Evolutionary conservation across 352 stramenopile species (phyloP).

Genomic region (Globisporangium barbulae): DNA sequence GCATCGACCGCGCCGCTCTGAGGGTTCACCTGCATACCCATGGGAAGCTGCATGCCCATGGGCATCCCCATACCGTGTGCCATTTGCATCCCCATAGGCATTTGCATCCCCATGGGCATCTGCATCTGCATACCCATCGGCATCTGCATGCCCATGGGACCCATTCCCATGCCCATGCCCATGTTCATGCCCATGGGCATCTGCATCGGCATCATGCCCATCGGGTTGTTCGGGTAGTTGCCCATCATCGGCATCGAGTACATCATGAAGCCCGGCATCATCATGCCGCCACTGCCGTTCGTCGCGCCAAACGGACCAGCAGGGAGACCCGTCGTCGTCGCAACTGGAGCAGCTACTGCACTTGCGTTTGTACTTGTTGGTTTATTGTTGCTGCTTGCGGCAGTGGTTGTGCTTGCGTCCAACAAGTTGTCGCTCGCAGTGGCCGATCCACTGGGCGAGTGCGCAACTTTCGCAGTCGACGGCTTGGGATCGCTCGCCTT

Average conservation of each 20-base stretch:
- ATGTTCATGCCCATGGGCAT: slow-evolving; percentile 30
- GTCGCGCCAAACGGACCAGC: slow-evolving; percentile 15
- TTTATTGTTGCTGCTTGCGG: slow-evolving; percentile 9
- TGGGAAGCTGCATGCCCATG: slow-evolving; percentile 37
- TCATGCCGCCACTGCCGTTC: slow-evolving; percentile 39
- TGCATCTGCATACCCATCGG: slow-evolving; percentile 35
- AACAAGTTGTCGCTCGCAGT: slow-evolving; percentile 16
- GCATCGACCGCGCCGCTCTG: slow-evolving; percentile 33
- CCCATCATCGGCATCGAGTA: slow-evolving; percentile 79
- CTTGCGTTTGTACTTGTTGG: background rate
- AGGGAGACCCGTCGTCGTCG: background rate
- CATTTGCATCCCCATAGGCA: slow-evolving; percentile 24
- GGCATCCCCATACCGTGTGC: slow-evolving; percentile 29
- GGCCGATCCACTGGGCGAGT: slow-evolving; percentile 13
- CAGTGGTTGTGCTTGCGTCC: slow-evolving; percentile 1
- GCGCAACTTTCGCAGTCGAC: background rate
- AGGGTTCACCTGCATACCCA: slow-evolving; percentile 28
- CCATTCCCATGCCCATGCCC: slow-evolving; percentile 21
- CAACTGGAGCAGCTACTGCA: background rate
- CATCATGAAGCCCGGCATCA: slow-evolving; percentile 85
- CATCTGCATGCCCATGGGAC: slow-evolving; percentile 35
- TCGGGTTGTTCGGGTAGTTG: slow-evolving; percentile 38
- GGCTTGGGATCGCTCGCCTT: slow-evolving; percentile 5
- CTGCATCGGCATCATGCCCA: slow-evolving; percentile 45
- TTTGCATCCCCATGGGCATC: slow-evolving; percentile 35